These are phyloP conservation scores for Rhodotorula babjevae DNA, from an alignment of 768 basidiomycete genomes.

Conservation along the genomic window DNA sequence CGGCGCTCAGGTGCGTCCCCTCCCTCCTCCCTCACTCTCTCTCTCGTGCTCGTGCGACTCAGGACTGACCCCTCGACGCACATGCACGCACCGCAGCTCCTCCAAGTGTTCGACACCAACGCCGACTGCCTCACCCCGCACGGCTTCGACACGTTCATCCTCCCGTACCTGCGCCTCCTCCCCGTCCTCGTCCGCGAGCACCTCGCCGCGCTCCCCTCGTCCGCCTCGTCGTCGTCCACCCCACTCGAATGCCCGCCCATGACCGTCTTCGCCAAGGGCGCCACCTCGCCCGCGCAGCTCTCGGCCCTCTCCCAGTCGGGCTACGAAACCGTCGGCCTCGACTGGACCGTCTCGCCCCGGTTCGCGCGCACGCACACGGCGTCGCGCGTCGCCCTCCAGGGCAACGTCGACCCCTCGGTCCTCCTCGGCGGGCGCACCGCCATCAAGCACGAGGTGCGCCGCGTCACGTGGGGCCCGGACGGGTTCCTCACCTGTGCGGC, in stretches of 20 bases:
- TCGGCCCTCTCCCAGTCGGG: conserved; percentile 59
- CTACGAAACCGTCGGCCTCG: conserved; percentile 84
- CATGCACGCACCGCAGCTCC: conserved; percentile 55
- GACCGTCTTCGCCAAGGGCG: conserved; percentile 92
- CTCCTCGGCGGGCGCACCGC: conserved; percentile 80
- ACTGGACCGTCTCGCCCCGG: conserved; percentile 80
- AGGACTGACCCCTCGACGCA: no score
- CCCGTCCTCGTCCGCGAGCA: conserved; percentile 61
- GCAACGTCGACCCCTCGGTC: conserved; percentile 84
- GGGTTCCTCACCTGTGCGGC: conserved; percentile 60
- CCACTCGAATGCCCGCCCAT: conserved; percentile 71
- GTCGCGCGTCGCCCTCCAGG: conserved; percentile 65
- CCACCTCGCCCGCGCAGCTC: conserved; percentile 61
- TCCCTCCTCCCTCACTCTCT: neutral
- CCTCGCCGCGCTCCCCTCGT: conserved; percentile 52
- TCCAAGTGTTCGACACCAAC: conserved; percentile 97
- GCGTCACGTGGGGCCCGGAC: conserved; percentile 58
- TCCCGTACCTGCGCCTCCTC: conserved; percentile 72
- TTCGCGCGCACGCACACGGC: conserved; percentile 64
- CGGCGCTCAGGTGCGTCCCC: conserved; percentile 76
- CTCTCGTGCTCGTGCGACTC: no score
- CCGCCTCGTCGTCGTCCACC: conserved; percentile 49
- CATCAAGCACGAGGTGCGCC: conserved; percentile 77
- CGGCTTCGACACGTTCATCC: conserved; percentile 77
- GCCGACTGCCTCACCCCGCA: conserved; percentile 85